Evolutionary conservation across 352 stramenopile species (phyloP), one percentile per base, ranked within the genome.

Genomic region (Phytophthora citrophthora): DNA sequence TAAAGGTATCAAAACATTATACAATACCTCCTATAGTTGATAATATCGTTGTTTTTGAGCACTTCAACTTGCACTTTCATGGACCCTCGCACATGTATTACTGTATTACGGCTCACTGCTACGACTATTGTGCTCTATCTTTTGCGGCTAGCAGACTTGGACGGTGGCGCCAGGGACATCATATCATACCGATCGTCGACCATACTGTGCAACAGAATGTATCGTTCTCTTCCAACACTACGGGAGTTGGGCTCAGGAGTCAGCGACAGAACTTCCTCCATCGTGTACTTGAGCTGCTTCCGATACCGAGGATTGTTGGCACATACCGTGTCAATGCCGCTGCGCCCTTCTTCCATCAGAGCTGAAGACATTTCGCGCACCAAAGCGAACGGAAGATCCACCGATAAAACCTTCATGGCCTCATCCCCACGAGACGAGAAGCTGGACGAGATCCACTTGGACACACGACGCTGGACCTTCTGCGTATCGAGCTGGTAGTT

Each of bases 111-210:
- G 51, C 39, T 45, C 16, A 50, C 32, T 15, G 13, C 4, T 29
- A 18, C 48, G 23, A 23, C 27, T 57, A 46, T 27, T 31, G 2
- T 51, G 7, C 31, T 65, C n/a, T 66, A 61, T 50, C 26, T 39
- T 43, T 83, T 86, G 18, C 73, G 70, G 10, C 57, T 39, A 34
- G 50, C 43, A 34, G 64, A 74, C 46, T 79, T 88, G 38, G 65
- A 72, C 9, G 82, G 70, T 27, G 82, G 72, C 7, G 72, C 65
- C 39, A 95, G 79, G 8, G 86, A 96, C 74, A 96, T 90, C 64
- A 96, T 77, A 49, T 96, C 88, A 60, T 96, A 96, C 6, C 88
- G 83, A 56, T 96, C 86, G 53, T 96, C 88, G 31, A 91, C 78
- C 54, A 91, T 76, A 16, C 85, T 94, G 61, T 96, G 86, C 23